These are phyloP conservation scores for Panicum hallii DNA, from an alignment of 202 grass and related monocot species.

Conservation along the genomic window DNA sequence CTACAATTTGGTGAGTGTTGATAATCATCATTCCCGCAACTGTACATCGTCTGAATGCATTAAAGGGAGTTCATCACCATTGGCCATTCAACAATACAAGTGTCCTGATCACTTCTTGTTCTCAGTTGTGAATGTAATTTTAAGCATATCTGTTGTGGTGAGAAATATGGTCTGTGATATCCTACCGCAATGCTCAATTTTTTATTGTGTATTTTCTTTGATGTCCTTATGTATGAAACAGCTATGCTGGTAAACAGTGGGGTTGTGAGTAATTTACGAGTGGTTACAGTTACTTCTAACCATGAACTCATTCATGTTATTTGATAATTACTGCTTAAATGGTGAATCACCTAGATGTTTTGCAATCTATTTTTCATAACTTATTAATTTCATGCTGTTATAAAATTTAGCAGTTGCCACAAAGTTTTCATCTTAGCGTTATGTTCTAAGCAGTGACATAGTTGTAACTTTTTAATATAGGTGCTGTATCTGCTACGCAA, in stretches of 20 bases:
- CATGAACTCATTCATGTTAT: conserved; percentile 14
- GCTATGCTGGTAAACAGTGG: not conserved
- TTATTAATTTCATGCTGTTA: not conserved
- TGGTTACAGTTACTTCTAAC: conserved; percentile 3
- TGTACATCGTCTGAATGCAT: not conserved
- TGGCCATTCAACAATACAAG: not conserved
- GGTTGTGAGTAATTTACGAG: conserved; percentile 21
- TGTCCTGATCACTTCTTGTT: not conserved
- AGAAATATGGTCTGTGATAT: conserved; percentile 20
- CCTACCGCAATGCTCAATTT: conserved; percentile 7
- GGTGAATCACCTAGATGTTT: conserved; percentile 5
- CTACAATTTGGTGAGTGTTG: conserved; percentile 1
- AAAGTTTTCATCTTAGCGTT: conserved; percentile 31
- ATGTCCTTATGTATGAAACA: not conserved
- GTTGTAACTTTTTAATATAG: conserved; percentile 50
- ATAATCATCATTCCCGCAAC: not conserved
- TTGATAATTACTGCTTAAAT: not conserved
- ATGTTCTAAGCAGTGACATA: conserved; percentile 12
- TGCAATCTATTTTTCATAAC: not conserved
- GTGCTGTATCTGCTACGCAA: conserved; percentile 88
- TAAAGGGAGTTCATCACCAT: not conserved
- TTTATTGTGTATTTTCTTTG: conserved; percentile 9
- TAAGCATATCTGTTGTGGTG: not conserved
- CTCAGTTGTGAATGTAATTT: not conserved
- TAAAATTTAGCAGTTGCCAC: not conserved